Percentiles rank a stretch among this genome's conserved stretches.
These are phyloP conservation scores for Fusarium nurragi DNA, from an alignment of 2,329 filamentous ascomycete species.

Conservation along the genomic window DNA sequence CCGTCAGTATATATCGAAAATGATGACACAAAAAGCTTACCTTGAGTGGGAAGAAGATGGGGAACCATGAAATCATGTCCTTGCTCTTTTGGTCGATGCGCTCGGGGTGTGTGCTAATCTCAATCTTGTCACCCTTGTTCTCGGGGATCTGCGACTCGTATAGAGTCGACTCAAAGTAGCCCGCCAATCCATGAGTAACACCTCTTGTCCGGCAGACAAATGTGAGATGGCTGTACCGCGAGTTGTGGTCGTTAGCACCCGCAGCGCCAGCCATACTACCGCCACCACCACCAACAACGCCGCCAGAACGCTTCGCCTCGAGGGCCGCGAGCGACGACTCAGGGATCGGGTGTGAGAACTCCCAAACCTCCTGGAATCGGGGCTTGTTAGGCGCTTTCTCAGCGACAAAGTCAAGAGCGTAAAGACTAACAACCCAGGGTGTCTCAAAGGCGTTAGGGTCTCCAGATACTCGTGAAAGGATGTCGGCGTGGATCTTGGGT, in stretches of 20 bases:
- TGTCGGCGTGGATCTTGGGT: conserved; percentile 84
- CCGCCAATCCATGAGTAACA: conserved; percentile 88
- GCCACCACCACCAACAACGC: conserved; percentile 71
- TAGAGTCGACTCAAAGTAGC: conserved; percentile 96
- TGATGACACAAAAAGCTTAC: conserved; percentile 57
- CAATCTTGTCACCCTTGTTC: conserved; percentile 65
- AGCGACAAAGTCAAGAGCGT: conserved; percentile 86
- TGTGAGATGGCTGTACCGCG: conserved; percentile 77
- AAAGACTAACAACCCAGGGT: conserved; percentile 93
- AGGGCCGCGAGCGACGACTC: conserved; percentile 63
- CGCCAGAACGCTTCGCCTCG: conserved; percentile 68
- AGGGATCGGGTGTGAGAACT: conserved; percentile 80
- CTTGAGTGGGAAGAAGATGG: conserved; percentile 96
- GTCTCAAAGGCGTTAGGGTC: conserved; percentile 84
- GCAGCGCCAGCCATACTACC: conserved; percentile 79
- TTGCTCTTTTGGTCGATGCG: conserved; percentile 92
- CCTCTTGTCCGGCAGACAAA: conserved; percentile 84
- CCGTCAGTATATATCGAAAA: background rate
- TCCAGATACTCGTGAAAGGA: conserved; percentile 67
- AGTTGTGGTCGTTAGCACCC: conserved; percentile 91
- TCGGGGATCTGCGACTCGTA: conserved; percentile 67
- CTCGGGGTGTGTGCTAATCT: conserved; percentile 92
- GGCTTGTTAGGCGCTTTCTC: conserved; percentile 66
- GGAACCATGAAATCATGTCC: conserved; percentile 99
- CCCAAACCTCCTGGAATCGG: conserved; percentile 80